A percentile compares a stretch with the other conserved stretches of the same genome.
Evolutionary conservation across 2,329 filamentous ascomycete genomes (phyloP).

Genomic region (Falciphora oryzae): DNA sequence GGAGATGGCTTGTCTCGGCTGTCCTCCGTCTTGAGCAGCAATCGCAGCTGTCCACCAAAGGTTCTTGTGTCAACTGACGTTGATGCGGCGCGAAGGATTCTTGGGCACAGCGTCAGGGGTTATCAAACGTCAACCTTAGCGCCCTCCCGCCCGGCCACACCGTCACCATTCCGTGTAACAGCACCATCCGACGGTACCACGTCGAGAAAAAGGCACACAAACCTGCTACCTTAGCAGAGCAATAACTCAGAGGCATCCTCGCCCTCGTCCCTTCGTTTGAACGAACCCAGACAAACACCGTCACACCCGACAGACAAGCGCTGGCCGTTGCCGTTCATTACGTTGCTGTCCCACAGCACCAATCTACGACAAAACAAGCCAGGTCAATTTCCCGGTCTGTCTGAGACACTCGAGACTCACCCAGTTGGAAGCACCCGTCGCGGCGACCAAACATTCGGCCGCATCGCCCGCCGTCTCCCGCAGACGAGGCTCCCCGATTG

Average conservation of each 20-base stretch:
- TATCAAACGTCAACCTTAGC: background rate
- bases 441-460: background rate
- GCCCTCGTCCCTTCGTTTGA: background rate
- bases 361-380: background rate
- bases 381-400: background rate
- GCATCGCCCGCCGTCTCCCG: no score
- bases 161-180: background rate
- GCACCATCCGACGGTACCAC: background rate
- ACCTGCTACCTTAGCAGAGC: background rate
- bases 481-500: background rate
- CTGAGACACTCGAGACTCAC: background rate
- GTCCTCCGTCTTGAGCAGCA: no score
- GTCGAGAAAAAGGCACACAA: background rate
- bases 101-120: background rate
- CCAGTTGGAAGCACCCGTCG: background rate
- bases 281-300: background rate
- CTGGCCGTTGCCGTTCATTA: background rate
- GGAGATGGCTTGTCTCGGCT: background rate
- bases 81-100: background rate
- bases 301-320: no score
- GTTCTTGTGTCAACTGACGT: background rate
- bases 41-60: no score
- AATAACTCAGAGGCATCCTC: background rate
- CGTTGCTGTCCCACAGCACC: background rate
- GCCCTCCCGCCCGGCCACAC: background rate